Percentiles rank a stretch among this genome's conserved stretches.
Conservation (phyloP, 2,329 filamentous ascomycete genomes). For the Aspergillus sp. region DNA sequence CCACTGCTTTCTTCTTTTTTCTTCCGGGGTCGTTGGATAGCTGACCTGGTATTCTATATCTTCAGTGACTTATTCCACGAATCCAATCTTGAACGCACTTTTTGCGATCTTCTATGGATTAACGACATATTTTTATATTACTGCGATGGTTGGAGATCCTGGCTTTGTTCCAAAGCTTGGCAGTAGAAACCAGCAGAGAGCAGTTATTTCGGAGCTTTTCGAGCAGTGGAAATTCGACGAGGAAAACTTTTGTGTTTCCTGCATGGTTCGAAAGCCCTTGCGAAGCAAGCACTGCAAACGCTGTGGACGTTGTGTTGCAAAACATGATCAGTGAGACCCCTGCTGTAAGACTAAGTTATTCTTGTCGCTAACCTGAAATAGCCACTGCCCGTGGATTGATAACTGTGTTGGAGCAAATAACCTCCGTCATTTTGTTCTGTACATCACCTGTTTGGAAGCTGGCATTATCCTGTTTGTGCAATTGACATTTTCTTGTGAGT, state of each 20-base stretch:
- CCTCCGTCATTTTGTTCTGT: conserved; percentile 90
- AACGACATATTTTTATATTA: conserved; percentile 80
- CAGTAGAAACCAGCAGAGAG: conserved; percentile 84
- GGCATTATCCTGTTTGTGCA: conserved; percentile 70
- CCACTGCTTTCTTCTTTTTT: neutral
- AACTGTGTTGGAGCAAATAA: conserved; percentile 97
- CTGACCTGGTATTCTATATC: conserved; percentile 2
- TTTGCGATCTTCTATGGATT: conserved; percentile 63
- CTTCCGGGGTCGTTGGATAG: neutral
- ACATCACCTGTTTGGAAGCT: conserved; percentile 71
- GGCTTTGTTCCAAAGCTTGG: conserved; percentile 89
- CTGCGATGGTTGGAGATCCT: conserved; percentile 82
- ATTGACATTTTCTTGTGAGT: conserved; percentile 68
- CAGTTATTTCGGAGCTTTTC: conserved; percentile 81
- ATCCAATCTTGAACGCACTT: conserved; percentile 71
- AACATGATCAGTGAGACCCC: conserved; percentile 82
- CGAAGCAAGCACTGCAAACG: conserved; percentile 93
- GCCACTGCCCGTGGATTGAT: conserved; percentile 96
- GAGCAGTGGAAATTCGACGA: conserved; percentile 87
- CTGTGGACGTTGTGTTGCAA: conserved; percentile 88
- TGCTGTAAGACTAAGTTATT: too few relatives aligned
- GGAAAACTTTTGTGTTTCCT: conserved; percentile 85
- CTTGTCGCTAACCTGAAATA: conserved; percentile 32
- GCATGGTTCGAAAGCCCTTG: conserved; percentile 89
- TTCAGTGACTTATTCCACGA: conserved; percentile 58